Conservation (phyloP, 2,329 filamentous ascomycete species). For the Tolypocladium ophioglossoides region DNA sequence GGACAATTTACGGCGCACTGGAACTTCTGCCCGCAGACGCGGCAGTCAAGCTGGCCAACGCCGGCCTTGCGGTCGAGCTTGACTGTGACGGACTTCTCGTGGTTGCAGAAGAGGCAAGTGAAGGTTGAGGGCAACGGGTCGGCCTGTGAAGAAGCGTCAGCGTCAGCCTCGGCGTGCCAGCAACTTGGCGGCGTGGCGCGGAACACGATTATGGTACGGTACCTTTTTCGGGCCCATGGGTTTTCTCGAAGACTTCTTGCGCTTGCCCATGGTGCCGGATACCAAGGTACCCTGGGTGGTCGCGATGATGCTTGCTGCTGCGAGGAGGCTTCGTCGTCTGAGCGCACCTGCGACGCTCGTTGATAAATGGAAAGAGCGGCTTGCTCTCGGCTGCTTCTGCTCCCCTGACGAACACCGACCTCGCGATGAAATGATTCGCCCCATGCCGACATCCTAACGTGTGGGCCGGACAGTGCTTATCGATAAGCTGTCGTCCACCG, state of each 20-base stretch:
- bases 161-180: background rate
- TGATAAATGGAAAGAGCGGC: background rate
- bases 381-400: background rate
- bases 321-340: background rate
- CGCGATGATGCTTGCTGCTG: background rate
- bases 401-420: background rate
- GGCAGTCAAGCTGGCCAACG: slow-evolving; percentile 77
- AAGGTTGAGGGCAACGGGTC: slow-evolving; percentile 75
- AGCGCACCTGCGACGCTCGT: background rate
- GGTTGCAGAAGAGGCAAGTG: slow-evolving; percentile 96
- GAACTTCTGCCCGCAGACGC: slow-evolving; percentile 87
- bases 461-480: background rate
- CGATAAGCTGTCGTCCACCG: background rate
- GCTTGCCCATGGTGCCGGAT: slow-evolving; percentile 61
- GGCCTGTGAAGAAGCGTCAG: slow-evolving; percentile 29
- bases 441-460: too few relatives aligned
- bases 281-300: background rate
- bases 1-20: slow-evolving; percentile 88
- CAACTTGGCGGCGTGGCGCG: background rate
- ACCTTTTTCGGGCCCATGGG: slow-evolving; percentile 77
- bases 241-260: slow-evolving; percentile 83
- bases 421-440: background rate
- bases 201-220: slow-evolving; percentile 6
- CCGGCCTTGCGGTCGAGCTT: slow-evolving; percentile 91
- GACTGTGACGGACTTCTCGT: slow-evolving; percentile 84